A percentile compares a stretch with the other conserved stretches of the same genome.
Conservation (phyloP, 495 filamentous ascomycete species). For the Aspergillus funiculosus region DNA sequence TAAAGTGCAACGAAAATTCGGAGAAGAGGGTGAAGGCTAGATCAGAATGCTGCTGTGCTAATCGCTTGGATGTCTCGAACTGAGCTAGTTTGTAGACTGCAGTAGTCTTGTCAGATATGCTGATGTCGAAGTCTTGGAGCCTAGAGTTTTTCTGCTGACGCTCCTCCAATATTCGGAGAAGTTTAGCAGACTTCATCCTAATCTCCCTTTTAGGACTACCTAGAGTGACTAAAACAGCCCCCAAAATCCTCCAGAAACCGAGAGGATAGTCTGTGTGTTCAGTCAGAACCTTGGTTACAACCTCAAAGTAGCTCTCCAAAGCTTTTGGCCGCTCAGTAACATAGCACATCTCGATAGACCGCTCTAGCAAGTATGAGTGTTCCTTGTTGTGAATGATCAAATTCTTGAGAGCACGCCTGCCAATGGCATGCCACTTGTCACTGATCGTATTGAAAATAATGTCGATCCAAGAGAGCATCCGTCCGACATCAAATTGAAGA, state of each 20-base stretch:
- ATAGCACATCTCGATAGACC: conserved; percentile 87
- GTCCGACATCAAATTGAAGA: conserved; percentile 83
- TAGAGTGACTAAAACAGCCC: conserved; percentile 81
- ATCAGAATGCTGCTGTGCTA: conserved; percentile 83
- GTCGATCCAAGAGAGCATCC: conserved; percentile 91
- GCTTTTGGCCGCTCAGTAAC: conserved; percentile 62
- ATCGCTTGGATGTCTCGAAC: conserved; percentile 86
- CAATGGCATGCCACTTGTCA: conserved; percentile 88
- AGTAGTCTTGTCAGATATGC: conserved; percentile 95
- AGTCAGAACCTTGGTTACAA: conserved; percentile 77
- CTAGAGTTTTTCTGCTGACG: conserved; percentile 79
- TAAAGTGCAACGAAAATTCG: conserved; percentile 89
- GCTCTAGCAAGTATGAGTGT: conserved; percentile 73
- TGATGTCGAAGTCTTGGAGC: conserved; percentile 95
- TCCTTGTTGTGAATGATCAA: conserved; percentile 85
- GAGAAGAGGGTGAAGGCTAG: conserved; percentile 91
- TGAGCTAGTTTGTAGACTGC: conserved; percentile 96
- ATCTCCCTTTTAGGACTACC: conserved; percentile 86
- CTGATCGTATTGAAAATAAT: conserved; percentile 85
- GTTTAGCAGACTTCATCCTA: conserved; percentile 77
- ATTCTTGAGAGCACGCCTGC: conserved; percentile 82
- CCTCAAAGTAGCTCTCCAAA: conserved; percentile 91
- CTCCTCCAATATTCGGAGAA: conserved; percentile 78
- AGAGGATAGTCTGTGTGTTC: conserved; percentile 72
- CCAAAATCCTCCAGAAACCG: conserved; percentile 86